These are phyloP conservation scores for Atalantia buxifolia DNA, from an alignment of 345 rosid genomes.

Conservation along the genomic window DNA sequence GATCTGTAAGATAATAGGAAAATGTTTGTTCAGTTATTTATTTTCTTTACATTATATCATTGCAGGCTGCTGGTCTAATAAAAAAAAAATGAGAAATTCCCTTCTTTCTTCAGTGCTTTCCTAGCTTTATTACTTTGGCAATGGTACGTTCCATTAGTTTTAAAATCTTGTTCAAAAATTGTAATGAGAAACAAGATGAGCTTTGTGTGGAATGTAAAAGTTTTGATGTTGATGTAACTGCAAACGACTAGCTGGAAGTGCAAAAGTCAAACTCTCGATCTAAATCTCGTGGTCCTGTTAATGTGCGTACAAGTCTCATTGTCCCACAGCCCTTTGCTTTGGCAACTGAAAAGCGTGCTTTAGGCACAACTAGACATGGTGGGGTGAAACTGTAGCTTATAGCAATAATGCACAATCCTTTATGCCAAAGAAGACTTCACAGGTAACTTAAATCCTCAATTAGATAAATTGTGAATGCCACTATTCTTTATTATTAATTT, in stretches of 20 bases:
- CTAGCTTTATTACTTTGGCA: too few species aligned
- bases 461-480: neutral
- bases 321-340: conserved; percentile 47
- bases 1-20: too few species aligned
- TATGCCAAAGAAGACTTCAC: conserved; percentile 41
- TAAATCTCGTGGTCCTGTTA: conserved; percentile 31
- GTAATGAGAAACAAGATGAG: conserved; percentile 33
- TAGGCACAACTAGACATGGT: conserved; percentile 11
- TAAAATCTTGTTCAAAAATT: conserved; percentile 21
- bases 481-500: neutral
- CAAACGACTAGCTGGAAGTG: conserved; percentile 29
- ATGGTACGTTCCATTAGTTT: too few species aligned
- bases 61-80: too few species aligned
- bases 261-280: conserved; percentile 30
- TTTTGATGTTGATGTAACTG: conserved; percentile 20
- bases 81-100: too few species aligned
- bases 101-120: too few species aligned
- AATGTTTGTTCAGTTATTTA: too few species aligned
- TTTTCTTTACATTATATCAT: too few species aligned
- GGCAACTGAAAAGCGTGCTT: conserved; percentile 51
- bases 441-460: conserved; percentile 39
- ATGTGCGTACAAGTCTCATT: conserved; percentile 20
- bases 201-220: conserved; percentile 36
- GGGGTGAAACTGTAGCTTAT: conserved; percentile 25
- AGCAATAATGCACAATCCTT: conserved; percentile 36